These are phyloP conservation scores for Yamadazyma tumulicola DNA, from an alignment of 805 yeast genomes.

Conservation along the genomic window DNA sequence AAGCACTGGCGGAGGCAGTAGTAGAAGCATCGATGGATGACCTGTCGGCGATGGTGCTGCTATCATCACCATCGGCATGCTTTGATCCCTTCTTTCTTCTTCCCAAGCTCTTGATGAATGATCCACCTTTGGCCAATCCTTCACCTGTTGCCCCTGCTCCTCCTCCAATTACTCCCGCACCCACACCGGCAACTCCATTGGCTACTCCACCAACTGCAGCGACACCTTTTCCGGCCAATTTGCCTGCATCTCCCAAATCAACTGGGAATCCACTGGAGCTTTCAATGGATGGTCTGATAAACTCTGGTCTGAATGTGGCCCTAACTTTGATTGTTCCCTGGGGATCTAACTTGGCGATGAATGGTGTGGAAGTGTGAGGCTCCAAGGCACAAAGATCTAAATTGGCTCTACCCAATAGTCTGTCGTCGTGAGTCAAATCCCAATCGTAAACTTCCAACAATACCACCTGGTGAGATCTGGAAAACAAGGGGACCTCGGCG, in stretches of 20 bases:
- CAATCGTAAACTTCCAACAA: constrained; percentile 60
- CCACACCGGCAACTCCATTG: constrained; percentile 20
- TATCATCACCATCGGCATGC: constrained; percentile 7
- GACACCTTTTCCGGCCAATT: constrained; percentile 42
- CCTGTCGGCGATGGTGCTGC: background rate
- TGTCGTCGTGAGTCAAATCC: constrained; percentile 75
- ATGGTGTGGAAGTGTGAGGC: constrained; percentile 42
- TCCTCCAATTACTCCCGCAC: constrained; percentile 41
- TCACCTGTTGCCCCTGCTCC: constrained; percentile 46
- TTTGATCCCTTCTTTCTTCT: constrained; percentile 18
- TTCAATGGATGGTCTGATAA: constrained; percentile 57
- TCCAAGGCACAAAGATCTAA: constrained; percentile 50
- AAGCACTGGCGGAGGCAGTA: background rate
- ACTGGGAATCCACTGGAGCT: constrained; percentile 38
- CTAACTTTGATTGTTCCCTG: constrained; percentile 58
- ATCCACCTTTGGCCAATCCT: constrained; percentile 48
- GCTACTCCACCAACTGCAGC: constrained; percentile 45
- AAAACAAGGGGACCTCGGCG: constrained; percentile 54
- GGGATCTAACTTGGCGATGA: constrained; percentile 53
- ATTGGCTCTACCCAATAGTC: constrained; percentile 49
- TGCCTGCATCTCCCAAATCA: constrained; percentile 37
- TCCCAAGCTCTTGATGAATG: constrained; percentile 31
- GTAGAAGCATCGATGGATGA: background rate
- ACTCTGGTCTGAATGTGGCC: constrained; percentile 60
- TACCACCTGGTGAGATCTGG: constrained; percentile 55